phyloP scores from a whole-genome alignment of 75 land plant genomes.

The Picea glauca region DNA sequence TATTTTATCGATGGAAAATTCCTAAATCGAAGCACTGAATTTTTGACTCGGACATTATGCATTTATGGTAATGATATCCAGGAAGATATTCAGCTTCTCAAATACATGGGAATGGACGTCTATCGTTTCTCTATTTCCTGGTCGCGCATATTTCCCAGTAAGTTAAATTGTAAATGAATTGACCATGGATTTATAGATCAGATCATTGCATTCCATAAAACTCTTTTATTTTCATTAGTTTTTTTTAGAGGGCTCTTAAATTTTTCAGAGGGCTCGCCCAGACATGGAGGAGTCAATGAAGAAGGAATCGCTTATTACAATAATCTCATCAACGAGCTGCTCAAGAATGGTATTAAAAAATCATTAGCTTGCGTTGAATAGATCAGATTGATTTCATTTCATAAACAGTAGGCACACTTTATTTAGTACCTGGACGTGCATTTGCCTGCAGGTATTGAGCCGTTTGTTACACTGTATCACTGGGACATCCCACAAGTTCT shows the following conservation, averaged over 20 bases:
- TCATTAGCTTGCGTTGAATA: too few species aligned
- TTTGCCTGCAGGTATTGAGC: constrained; percentile 20
- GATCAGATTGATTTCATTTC: background rate
- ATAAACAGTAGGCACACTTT: background rate
- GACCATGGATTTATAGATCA: too few species aligned
- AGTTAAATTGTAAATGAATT: background rate
- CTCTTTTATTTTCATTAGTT: too few species aligned
- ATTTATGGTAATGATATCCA: background rate
- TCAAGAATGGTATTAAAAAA: constrained; percentile 1
- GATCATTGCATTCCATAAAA: too few species aligned
- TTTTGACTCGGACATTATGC: too few species aligned
- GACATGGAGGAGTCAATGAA: constrained; percentile 43
- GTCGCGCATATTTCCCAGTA: constrained; percentile 35
- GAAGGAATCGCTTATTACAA: constrained; percentile 62
- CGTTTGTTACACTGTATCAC: constrained; percentile 28
- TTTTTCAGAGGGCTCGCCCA: background rate
- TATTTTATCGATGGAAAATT: too few species aligned
- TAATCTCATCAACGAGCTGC: constrained; percentile 44
- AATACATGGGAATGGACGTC: constrained; percentile 24
- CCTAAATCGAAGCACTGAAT: too few species aligned
- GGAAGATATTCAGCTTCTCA: constrained; percentile 25
- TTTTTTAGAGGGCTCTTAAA: background rate
- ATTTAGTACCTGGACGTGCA: background rate
- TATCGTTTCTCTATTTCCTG: constrained; percentile 39
- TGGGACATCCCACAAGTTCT: constrained; percentile 28